These are phyloP conservation scores for Ambrosia trifida DNA, from an alignment of 129 eudicot species.

Conservation along the genomic window DNA sequence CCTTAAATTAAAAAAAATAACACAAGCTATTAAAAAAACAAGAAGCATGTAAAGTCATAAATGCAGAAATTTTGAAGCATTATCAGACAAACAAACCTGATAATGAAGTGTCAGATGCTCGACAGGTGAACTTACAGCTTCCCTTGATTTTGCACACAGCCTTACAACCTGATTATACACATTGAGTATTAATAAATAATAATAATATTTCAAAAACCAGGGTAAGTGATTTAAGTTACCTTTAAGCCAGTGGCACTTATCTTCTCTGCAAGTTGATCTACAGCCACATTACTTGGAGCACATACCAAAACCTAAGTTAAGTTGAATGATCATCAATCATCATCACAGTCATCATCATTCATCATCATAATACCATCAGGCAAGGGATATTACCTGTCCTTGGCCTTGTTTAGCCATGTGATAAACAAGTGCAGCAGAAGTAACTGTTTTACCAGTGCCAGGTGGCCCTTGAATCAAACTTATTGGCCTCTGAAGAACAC, in stretches of 20 bases:
- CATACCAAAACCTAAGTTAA: constrained; percentile 67
- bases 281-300: constrained; percentile 94
- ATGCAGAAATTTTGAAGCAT: background rate
- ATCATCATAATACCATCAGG: constrained; percentile 15
- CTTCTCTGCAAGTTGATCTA: constrained; percentile 83
- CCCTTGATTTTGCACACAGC: constrained; percentile 89
- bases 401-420: constrained; percentile 94
- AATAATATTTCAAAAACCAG: background rate
- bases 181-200: background rate
- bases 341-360: background rate
- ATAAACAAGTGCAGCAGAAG: constrained; percentile 80
- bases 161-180: constrained; percentile 58
- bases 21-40: background rate
- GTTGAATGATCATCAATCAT: background rate
- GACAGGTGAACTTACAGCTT: constrained; percentile 91
- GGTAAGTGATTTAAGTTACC: constrained; percentile 36
- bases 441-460: constrained; percentile 76
- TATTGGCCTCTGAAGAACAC: constrained; percentile 75
- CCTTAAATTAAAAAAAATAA: constrained; percentile 39
- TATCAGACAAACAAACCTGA: constrained; percentile 48
- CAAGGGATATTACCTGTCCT: constrained; percentile 62
- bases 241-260: constrained; percentile 89
- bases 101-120: constrained; percentile 84
- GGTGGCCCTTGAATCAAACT: constrained; percentile 78
- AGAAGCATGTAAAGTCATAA: constrained; percentile 10